These are phyloP conservation scores for Monosporascus sp. DNA, from an alignment of 2,329 filamentous ascomycete genomes.

Conservation along the genomic window DNA sequence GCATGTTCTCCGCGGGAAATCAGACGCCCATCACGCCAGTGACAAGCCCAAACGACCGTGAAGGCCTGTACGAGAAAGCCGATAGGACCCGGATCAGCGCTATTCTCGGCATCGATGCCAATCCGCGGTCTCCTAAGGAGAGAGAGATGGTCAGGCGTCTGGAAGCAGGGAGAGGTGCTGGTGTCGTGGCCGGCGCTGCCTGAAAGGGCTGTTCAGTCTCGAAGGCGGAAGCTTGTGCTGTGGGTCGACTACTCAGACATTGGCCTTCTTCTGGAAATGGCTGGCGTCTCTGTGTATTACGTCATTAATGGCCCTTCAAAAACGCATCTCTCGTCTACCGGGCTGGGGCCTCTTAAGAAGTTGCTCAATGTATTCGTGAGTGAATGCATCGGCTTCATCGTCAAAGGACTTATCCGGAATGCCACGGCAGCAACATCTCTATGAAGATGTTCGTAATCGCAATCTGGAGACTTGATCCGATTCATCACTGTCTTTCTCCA, in stretches of 20 bases:
- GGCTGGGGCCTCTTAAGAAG: too few relatives aligned
- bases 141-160: conserved; percentile 52
- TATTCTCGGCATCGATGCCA: conserved; percentile 55
- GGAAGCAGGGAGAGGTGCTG: conserved; percentile 42
- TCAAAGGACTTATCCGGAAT: too few relatives aligned
- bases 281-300: neutral
- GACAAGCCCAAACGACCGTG: conserved; percentile 46
- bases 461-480: too few relatives aligned
- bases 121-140: conserved; percentile 52
- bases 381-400: too few relatives aligned
- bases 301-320: too few relatives aligned
- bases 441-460: too few relatives aligned
- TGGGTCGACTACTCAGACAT: neutral
- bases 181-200: conserved; percentile 27
- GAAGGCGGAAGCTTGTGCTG: too few relatives aligned
- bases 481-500: too few relatives aligned
- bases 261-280: neutral
- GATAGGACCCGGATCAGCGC: conserved; percentile 60
- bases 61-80: conserved; percentile 34
- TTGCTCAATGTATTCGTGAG: too few relatives aligned
- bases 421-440: too few relatives aligned
- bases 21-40: conserved; percentile 47
- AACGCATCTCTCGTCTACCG: too few relatives aligned
- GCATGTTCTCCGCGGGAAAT: conserved; percentile 34
- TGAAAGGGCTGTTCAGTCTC: conserved; percentile 8